Base-by-base conservation (phyloP, 2,329 filamentous ascomycete species). In the Apiospora marii region DNA sequence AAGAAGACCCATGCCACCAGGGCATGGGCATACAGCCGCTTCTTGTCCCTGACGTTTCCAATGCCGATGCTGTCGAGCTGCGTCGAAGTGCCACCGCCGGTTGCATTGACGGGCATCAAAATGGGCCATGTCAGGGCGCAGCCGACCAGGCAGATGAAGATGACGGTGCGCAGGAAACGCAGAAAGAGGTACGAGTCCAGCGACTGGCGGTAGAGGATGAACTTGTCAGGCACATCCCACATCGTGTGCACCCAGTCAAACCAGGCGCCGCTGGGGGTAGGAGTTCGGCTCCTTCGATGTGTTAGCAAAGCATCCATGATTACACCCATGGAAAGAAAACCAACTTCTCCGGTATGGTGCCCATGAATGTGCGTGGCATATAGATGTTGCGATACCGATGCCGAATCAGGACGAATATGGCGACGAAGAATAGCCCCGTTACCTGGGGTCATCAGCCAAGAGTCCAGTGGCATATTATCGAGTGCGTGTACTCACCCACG, bases 131-230 rank as follows among this genome's bases (percentile, higher is more conserved):
- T 96, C 69, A 98, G 91, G 78, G 87, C 87, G 77, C 91, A 91
- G 73, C 95, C 96, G 19, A 95, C 91, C 69, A 98, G 87, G 82
- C 93, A 95, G 76, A 96, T 93, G 76, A 93, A 87, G 71, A 92
- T 90, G 41, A 92, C 85, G 71, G 96, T 90, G 78, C 94, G 93
- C 73, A 98, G 86, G 80, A 95, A 97, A 64, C 95, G 93, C 67
- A 98, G 88, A 79, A 97, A 94, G 37, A 98, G 89, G 81, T 95
- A 98, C 44, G 93, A 92, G 81, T 98, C 96, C 75, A 98, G 89
- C 3, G 94, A 95, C 81, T 95, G 93, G 82, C 97, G 94, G 76
- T 95, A 93, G 53, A 98, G 88, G 37, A 95, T 88, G 78, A 94
- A 96, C 73, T 91, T 91, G 82, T 98, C 95, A 7, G 68, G 68